Percentiles rank a stretch among this genome's conserved stretches.
Conservation (phyloP, 306 rosid genomes). For the Malus sylvestris region DNA sequence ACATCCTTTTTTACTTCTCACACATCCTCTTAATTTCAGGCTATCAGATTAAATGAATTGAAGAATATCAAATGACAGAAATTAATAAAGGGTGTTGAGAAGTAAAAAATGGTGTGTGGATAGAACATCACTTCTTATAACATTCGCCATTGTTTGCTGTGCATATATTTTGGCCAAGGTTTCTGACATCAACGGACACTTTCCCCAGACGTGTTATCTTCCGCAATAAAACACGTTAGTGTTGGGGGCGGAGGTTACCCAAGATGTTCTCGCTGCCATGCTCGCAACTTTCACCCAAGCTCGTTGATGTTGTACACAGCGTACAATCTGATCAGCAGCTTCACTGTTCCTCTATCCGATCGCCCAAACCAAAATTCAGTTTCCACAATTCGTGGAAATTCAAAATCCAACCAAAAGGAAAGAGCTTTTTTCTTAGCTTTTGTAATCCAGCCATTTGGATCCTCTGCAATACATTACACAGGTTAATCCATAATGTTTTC, state of each 20-base stretch:
- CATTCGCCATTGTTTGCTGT: neutral
- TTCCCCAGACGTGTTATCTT: neutral
- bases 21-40: too few relatives aligned
- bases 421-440: slow-evolving; percentile 75
- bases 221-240: neutral
- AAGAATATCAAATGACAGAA: too few relatives aligned
- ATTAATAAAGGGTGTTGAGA: too few relatives aligned
- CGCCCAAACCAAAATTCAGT: neutral
- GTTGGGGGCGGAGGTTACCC: neutral
- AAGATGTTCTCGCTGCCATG: too few relatives aligned
- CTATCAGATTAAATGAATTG: too few relatives aligned
- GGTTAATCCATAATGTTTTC: too few relatives aligned
- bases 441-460: slow-evolving; percentile 75
- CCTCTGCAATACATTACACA: too few relatives aligned
- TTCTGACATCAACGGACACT: neutral
- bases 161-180: neutral
- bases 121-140: neutral
- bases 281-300: slow-evolving; percentile 30
- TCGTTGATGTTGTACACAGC: slow-evolving; percentile 89
- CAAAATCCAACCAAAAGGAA: slow-evolving; percentile 31
- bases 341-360: slow-evolving; percentile 81
- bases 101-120: too few relatives aligned
- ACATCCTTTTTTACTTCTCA: too few relatives aligned
- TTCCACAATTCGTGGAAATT: neutral
- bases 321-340: slow-evolving; percentile 79